Evolutionary conservation across 2,329 filamentous ascomycete species (phyloP).

Genomic region (Rutstroemia sp.): DNA sequence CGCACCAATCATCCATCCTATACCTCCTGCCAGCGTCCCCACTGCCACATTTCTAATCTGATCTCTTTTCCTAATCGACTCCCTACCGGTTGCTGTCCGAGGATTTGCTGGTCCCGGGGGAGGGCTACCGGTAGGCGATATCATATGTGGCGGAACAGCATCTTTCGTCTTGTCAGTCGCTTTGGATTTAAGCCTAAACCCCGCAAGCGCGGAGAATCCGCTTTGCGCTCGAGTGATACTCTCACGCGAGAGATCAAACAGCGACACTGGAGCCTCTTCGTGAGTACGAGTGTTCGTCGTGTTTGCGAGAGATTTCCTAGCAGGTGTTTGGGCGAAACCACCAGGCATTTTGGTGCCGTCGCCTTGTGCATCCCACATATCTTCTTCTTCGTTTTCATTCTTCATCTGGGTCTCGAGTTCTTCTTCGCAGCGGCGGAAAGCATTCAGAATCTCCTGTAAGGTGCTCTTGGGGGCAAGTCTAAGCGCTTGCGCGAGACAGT

Average conservation of each 20-base stretch:
- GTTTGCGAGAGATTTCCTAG: slow-evolving; percentile 26
- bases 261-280: slow-evolving; percentile 55
- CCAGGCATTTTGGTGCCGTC: slow-evolving; percentile 52
- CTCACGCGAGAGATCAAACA: slow-evolving; percentile 57
- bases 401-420: slow-evolving; percentile 61
- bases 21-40: slow-evolving; percentile 57
- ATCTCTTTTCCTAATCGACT: slow-evolving; percentile 61
- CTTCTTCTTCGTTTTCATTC: slow-evolving; percentile 60
- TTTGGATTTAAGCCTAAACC: slow-evolving; percentile 15
- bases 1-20: slow-evolving; percentile 61
- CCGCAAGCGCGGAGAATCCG: slow-evolving; percentile 47
- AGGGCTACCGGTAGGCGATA: not conserved
- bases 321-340: slow-evolving; percentile 37
- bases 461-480: slow-evolving; percentile 63
- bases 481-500: slow-evolving; percentile 68
- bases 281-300: slow-evolving; percentile 31
- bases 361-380: slow-evolving; percentile 61
- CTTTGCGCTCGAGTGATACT: slow-evolving; percentile 51
- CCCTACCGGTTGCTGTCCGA: slow-evolving; percentile 9
- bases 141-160: not conserved
- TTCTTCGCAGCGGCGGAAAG: slow-evolving; percentile 71
- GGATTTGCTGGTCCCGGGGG: not conserved
- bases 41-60: slow-evolving; percentile 60
- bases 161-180: slow-evolving; percentile 4
- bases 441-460: slow-evolving; percentile 67